phyloP scores from a whole-genome alignment of 257 asterid species.

The Gentiana straminea region DNA sequence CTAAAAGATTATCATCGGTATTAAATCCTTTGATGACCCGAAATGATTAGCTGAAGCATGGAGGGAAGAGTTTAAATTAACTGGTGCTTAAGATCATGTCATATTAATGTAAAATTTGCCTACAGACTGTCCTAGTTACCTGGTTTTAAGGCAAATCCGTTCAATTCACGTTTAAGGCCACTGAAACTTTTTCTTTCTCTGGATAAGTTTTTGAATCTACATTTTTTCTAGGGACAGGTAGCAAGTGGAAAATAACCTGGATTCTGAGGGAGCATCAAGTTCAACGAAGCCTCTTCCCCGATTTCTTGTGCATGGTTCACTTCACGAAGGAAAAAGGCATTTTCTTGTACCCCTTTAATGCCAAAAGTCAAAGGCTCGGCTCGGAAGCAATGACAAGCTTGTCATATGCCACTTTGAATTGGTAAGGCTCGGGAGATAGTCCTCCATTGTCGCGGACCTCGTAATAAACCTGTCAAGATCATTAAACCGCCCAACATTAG shows the following conservation, averaged over 20 bases:
- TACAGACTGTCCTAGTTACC: no score
- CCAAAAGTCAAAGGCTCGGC: constrained; percentile 87
- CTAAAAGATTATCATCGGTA: neutral
- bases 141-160: no score
- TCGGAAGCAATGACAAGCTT: constrained; percentile 90
- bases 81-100: no score
- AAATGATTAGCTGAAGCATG: no score
- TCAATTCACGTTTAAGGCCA: no score
- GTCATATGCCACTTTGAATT: constrained; percentile 76
- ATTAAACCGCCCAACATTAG: constrained; percentile 1
- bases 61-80: no score
- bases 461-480: constrained; percentile 48
- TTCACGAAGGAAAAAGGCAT: constrained; percentile 83
- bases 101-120: no score
- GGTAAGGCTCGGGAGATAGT: constrained; percentile 34
- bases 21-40: no score
- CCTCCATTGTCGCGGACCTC: constrained; percentile 39
- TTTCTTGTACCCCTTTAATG: constrained; percentile 72
- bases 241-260: constrained; percentile 44
- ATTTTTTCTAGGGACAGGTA: no score
- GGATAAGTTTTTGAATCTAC: no score
- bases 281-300: constrained; percentile 71
- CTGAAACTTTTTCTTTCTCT: no score
- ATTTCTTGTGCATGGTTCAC: constrained; percentile 88
- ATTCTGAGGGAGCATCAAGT: constrained; percentile 78